Percentiles rank a stretch among this genome's conserved stretches.
phyloP scores from a whole-genome alignment of 139 green algal genomes.

The Astrephomene gubernaculifera region DNA sequence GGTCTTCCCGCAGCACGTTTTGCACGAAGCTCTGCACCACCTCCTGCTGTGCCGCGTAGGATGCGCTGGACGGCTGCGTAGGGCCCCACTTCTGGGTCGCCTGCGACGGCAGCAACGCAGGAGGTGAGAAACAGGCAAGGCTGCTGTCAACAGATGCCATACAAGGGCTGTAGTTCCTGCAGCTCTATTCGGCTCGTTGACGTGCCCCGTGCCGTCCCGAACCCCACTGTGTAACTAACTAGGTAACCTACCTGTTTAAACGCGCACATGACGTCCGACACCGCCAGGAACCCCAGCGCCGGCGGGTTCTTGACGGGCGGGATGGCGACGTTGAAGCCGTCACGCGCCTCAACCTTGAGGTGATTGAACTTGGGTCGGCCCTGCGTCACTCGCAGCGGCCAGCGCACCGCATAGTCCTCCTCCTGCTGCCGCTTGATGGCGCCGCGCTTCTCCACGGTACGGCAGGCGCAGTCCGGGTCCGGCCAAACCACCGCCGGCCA shows the following conservation, averaged over 20 bases:
- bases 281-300: constrained; percentile 36
- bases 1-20: constrained; percentile 38
- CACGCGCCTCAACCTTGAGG: constrained; percentile 33
- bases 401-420: constrained; percentile 37
- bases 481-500: constrained; percentile 21
- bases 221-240: too few species aligned
- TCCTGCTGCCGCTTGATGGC: constrained; percentile 31
- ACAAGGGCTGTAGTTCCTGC: too few species aligned
- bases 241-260: constrained; percentile 40
- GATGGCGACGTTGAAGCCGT: constrained; percentile 39
- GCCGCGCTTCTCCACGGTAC: constrained; percentile 33
- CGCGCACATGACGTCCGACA: constrained; percentile 35
- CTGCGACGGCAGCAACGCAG: background rate
- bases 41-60: constrained; percentile 15
- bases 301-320: constrained; percentile 37
- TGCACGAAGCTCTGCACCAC: constrained; percentile 38
- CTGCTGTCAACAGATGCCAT: too few species aligned
- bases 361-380: constrained; percentile 42
- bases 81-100: constrained; percentile 13
- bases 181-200: too few species aligned
- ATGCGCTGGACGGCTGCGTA: background rate
- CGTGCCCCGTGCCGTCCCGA: too few species aligned
- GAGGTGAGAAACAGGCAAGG: background rate
- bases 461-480: constrained; percentile 9
- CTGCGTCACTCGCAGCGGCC: constrained; percentile 40